Evolutionary conservation across 2,329 filamentous ascomycete genomes (phyloP).

Genomic region (Fusarium floridanum): DNA sequence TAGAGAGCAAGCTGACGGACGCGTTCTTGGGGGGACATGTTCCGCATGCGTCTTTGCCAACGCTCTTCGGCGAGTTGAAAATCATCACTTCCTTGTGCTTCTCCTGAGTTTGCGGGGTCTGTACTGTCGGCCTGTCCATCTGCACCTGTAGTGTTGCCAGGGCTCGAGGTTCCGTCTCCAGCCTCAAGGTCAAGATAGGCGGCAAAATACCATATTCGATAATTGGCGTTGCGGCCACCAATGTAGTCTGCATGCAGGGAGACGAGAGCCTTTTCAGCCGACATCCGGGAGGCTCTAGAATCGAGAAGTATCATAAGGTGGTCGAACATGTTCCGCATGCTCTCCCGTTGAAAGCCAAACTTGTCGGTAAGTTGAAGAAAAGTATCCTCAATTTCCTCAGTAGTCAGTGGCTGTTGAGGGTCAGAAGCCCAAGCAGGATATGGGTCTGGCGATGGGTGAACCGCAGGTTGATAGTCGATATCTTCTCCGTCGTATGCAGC

Average conservation of each 20-base stretch:
- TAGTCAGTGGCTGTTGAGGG: background rate
- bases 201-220: background rate
- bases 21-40: background rate
- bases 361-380: background rate
- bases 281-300: background rate
- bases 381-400: background rate
- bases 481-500: background rate
- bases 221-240: background rate
- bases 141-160: background rate
- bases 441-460: background rate
- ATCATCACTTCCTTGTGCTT: background rate
- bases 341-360: background rate
- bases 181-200: background rate
- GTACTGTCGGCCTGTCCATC: background rate
- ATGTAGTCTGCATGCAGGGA: background rate
- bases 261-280: background rate
- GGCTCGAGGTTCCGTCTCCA: background rate
- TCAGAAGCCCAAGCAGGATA: conserved; percentile 4
- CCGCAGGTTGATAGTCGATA: background rate
- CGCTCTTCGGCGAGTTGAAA: background rate
- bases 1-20: background rate
- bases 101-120: background rate
- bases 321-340: conserved; percentile 1
- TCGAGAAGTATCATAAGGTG: background rate
- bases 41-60: background rate